Evolutionary conservation across 2,329 filamentous ascomycete genomes (phyloP), one percentile per base, ranked within the genome.

Genomic region (Verticillium tricorpus): DNA sequence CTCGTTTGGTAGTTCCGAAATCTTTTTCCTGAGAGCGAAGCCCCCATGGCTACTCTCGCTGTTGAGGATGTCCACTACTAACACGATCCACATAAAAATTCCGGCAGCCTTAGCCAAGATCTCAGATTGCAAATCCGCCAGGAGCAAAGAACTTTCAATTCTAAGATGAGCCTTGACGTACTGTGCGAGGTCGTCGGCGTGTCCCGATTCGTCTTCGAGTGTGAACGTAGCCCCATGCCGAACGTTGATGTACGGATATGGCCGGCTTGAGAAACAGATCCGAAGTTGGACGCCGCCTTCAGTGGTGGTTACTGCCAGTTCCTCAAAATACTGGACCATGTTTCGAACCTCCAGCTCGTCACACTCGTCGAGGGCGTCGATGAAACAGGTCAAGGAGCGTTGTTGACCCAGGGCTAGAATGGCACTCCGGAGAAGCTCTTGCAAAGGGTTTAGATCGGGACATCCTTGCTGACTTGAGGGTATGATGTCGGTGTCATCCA

Each of bases 341-440:
- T 74, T 71, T 34, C 71, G 71, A 2, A 78, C 69, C 56, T 83
- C 69, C 1, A 68, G 59, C 58, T 80, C 76, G 7, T 79, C 70
- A 61, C 79, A 82, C 64, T 84, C 82, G 40, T 84, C 81, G 1
- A 83, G 70, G 0, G 80, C 81, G 59, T 83, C 80, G 1, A 77
- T 66, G 31, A 73, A 76, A 0, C 68, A 70, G 22, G 60, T 66
- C 2, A 70, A 31, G 0, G 60, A 57, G 2, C 58, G 58, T 9
- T 61, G 2, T 9, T 61, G 2, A 0, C 63, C 63, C 6, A 69
- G 66, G 7, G n/a, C 22, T 2, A 25, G 31, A 31, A 62, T 22
- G 9, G 60, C 61, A 19, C 22, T 14, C 9, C 34, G n/a, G 19
- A 66, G 57, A 15, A 65, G 34, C 34, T 39, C n/a, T 14, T 40